Evolutionary conservation across 1,284 basidiomycete species (phyloP).

Genomic region (Cerioporus squamosus): DNA sequence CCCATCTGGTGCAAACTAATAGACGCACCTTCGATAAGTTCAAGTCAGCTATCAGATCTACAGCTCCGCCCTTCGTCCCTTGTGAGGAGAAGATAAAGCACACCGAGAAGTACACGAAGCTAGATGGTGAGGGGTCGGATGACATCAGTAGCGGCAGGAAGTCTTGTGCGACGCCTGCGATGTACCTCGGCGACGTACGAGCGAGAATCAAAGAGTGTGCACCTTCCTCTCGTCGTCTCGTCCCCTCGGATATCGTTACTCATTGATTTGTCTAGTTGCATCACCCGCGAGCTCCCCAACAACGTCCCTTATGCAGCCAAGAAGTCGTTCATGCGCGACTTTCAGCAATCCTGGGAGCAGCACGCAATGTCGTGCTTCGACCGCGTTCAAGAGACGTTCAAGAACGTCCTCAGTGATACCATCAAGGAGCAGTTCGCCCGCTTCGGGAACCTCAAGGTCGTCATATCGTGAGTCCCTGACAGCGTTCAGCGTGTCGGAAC

Average conservation of each 20-base stretch:
- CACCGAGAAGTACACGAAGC: no score
- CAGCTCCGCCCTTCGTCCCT: slow-evolving; percentile 45
- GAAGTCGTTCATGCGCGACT: slow-evolving; percentile 44
- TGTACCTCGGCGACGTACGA: no score
- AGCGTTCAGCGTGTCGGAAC: not conserved
- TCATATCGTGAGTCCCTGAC: slow-evolving; percentile 30
- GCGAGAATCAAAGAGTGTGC: slow-evolving; percentile 23
- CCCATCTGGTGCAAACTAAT: slow-evolving; percentile 13
- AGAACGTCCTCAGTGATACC: slow-evolving; percentile 26
- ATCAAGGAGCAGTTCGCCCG: slow-evolving; percentile 36
- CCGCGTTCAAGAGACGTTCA: slow-evolving; percentile 35
- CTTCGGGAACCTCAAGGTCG: slow-evolving; percentile 33
- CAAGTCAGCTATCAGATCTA: slow-evolving; percentile 21
- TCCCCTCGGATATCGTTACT: no score
- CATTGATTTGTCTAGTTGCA: slow-evolving; percentile 3
- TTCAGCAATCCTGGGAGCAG: slow-evolving; percentile 44
- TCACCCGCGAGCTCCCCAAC: slow-evolving; percentile 55
- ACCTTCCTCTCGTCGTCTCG: not conserved
- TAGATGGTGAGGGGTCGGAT: no score
- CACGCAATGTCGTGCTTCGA: slow-evolving; percentile 45
- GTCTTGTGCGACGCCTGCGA: no score
- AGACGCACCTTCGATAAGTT: slow-evolving; percentile 7
- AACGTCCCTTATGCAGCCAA: slow-evolving; percentile 57
- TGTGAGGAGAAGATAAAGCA: slow-evolving; percentile 1
- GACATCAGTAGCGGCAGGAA: no score